Evolutionary conservation across 192 early-diverging fungal species (phyloP), one percentile per base, ranked within the genome.

Genomic region (Coemansia javaensis): DNA sequence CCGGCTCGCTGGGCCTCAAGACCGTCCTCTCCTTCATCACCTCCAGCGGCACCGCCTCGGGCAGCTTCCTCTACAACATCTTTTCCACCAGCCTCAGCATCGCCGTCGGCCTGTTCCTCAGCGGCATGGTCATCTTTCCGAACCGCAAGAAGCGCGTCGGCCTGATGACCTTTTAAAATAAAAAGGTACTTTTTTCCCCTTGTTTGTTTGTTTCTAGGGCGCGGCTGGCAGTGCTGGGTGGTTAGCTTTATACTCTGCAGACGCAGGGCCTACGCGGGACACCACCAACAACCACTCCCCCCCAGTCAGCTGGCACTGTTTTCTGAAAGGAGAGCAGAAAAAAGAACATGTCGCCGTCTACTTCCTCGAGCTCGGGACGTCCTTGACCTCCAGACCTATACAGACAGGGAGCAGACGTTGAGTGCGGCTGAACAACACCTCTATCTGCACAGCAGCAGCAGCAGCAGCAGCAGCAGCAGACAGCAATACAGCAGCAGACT

Each of bases 1-100:
- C 91, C 6, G 90, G 90, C 36, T 82, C 78, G 56, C 60, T 91
- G n/a, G 87, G 88, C 28, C 80, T 91, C 13, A 61, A 77, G 32
- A 67, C 63, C 4, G 79, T 76, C 14, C 62, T 89, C 37, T 75
- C 81, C 0, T 81, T 89, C 33, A 77, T 88, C 25, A 77, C 76
- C 5, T 62, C 75, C 15, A 75, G 78, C 27, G 71, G 59, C 40
- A 67, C 62, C 7, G 70, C 62, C 22, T 78, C 77, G 0, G 78
- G 75, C 38, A 59, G 58, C 47, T 82, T 82, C 40, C 47, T 75
- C 8, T 65, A 79, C 51, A 59, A 69, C 47, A 80, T 82, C 75
- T 77, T 82, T 53, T 73, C 78, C 20, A 75, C 80, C 47, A 81
- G 81, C 14, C 75, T 87, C 44, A 81, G 82, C 23, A 83, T 87